Evolutionary conservation across 1,284 basidiomycete genomes (phyloP), one percentile per base, ranked within the genome.

Genomic region (Leccinum subspadiceum): DNA sequence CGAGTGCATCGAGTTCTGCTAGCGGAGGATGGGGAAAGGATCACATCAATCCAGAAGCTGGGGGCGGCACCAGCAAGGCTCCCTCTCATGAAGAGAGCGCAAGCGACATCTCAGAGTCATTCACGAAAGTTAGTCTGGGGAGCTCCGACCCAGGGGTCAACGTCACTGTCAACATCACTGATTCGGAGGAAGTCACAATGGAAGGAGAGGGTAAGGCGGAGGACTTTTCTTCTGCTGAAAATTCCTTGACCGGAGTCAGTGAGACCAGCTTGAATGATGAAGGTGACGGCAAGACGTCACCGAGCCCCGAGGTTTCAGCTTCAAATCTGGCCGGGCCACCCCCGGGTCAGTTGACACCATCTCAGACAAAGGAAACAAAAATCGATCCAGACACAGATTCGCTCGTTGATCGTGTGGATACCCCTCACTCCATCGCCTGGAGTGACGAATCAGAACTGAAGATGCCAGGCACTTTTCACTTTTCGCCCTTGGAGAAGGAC

Each of bases 401-500:
- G 15, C 15, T 31, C 3, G 50, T 33, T 20, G 56, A 41, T 41
- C 52, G 24, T 22, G 51, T 48, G 48, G 60, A 52, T 17, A 50
- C 67, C 10, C 57, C 66, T 33, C 67, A 62, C 26, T 65, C 64
- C 15, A 59, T 44, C 2, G 56, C 56, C 31, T 66, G 67, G 49
- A 73, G 73, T n/a, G 69, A 74, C 52, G 71, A 77, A 59, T 68
- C 73, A n/a, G 76, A 74, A 37, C 62, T 77, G 60, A 66, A 53
- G 60, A 82, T 84, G 66, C 83, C 83, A 1, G 83, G 83, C 3
- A 78, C 79, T 39, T 82, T 84, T 60, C 70, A 77, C 62, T 50
- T 75, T 7, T 66, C 69, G 22, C 65, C 60, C 10, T 63, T 56
- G 10, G 64, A 66, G 24, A 56, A 56, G 50, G 59, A 58, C 24